Conservation (phyloP, 306 rosid species). For the Quercus agrifolia region DNA sequence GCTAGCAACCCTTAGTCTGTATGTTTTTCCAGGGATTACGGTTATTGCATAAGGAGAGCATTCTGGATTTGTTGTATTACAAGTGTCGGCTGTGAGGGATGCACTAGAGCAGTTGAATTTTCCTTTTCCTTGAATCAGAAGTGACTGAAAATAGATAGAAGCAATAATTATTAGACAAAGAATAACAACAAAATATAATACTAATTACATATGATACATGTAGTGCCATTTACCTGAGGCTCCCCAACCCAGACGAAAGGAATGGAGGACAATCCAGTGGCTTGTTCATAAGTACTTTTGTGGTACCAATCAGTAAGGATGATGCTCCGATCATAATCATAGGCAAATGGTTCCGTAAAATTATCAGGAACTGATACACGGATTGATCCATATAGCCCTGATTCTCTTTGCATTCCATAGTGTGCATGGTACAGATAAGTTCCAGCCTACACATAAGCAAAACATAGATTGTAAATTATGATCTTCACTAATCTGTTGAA, state of each 20-base stretch:
- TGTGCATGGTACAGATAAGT: constrained; percentile 37
- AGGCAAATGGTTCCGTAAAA: too few species aligned
- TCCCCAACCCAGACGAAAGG: too few species aligned
- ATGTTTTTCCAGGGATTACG: constrained; percentile 30
- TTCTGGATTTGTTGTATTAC: constrained; percentile 54
- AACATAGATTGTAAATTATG: neutral
- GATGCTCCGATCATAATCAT: too few species aligned
- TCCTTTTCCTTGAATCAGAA: constrained; percentile 80
- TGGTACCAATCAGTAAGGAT: too few species aligned
- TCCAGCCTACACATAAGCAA: constrained; percentile 53
- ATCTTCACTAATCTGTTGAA: too few species aligned
- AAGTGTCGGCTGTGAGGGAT: constrained; percentile 34
- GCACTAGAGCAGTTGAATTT: constrained; percentile 61
- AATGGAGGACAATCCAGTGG: too few species aligned
- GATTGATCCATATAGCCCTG: too few species aligned
- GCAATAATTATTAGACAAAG: constrained; percentile 4
- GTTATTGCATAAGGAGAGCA: constrained; percentile 55
- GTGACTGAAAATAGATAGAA: constrained; percentile 49
- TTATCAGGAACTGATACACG: too few species aligned
- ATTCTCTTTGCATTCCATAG: too few species aligned
- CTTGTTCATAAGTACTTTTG: too few species aligned
- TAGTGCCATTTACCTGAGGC: constrained; percentile 51
- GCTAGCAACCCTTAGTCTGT: too few species aligned
- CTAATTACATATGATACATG: neutral
- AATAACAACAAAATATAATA: neutral